Base-by-base conservation (phyloP, 768 basidiomycete species). In the Neoboletus subvelutipes region DNA sequence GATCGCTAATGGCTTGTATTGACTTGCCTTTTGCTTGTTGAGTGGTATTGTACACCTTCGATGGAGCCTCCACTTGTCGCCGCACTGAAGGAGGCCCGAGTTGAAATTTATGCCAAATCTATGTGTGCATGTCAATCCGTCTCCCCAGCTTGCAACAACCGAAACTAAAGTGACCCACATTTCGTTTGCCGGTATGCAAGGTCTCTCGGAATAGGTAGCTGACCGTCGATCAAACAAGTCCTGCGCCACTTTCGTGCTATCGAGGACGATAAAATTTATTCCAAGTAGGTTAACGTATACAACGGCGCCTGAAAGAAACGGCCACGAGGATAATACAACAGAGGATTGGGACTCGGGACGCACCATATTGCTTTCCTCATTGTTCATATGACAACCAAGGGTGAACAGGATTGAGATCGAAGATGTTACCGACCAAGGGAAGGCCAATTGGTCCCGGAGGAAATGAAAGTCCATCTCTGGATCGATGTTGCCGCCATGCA, bases 361-460 rank as follows among this genome's bases (percentile, higher is more conserved):
- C 31, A 72, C 75, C 74, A 26, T 75, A 68, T 41, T 55, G 52
- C 50, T 67, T 70, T 36, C 70, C 70, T 73, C 73, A 76, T 31
- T 67, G 45, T 33, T 71, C 61, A 20, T 73, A 75, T 10, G 73
- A 64, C 42, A 70, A 39, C 74, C 74, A 76, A 10, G 73, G 71
- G 1, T 61, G 45, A 8, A 41, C n/a, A 7, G 52, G 3, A 29
- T 71, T 45, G 41, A 75, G 13, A 26, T 64, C 59, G 13, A 67
- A 48, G 8, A 55, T 12, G 43, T 54, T 68, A 3, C 72, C 71
- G 4, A 73, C 36, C 26, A 74, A 49, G 1, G 1, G 73, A 37
- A 84, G 70, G 43, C 79, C 78, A 51, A 70, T 76, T 0, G 84
- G 84, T 17, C 83, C 84, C 18, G 78, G 80, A 36, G 79, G 79